Conservation (phyloP, 148 eudicot genomes). For the Rhododendron ferrugineum region DNA sequence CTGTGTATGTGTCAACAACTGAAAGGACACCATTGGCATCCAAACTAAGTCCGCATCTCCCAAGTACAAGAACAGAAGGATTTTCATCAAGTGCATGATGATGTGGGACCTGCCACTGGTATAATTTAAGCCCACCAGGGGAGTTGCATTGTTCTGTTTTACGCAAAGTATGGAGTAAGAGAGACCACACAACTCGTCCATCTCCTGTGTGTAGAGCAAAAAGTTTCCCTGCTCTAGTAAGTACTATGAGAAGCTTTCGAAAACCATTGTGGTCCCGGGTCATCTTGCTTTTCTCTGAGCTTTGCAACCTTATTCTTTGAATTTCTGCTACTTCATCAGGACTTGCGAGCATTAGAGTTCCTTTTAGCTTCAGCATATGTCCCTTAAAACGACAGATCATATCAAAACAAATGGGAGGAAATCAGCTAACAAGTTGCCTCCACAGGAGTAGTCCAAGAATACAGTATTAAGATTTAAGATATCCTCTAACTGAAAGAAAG, state of each 20-base stretch:
- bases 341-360: constrained; percentile 89
- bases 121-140: constrained; percentile 64
- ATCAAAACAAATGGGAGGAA: background rate
- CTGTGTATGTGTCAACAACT: constrained; percentile 74
- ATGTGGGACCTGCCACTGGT: constrained; percentile 96
- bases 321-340: constrained; percentile 87
- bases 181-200: constrained; percentile 93
- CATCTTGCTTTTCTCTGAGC: constrained; percentile 90
- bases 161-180: constrained; percentile 54
- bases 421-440: background rate
- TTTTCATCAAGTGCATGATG: constrained; percentile 94
- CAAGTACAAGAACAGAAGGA: constrained; percentile 86
- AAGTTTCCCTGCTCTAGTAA: constrained; percentile 83
- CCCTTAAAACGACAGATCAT: constrained; percentile 43
- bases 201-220: constrained; percentile 95
- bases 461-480: background rate
- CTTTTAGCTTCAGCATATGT: constrained; percentile 94
- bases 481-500: background rate
- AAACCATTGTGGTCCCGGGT: constrained; percentile 97
- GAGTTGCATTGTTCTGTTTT: constrained; percentile 56
- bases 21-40: constrained; percentile 71
- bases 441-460: background rate
- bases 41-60: constrained; percentile 60
- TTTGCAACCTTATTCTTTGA: constrained; percentile 74
- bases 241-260: constrained; percentile 78